A percentile compares a stretch with the other conserved stretches of the same genome.
Conservation (phyloP, 345 rosid genomes). For the Arabidopsis arenosa region DNA sequence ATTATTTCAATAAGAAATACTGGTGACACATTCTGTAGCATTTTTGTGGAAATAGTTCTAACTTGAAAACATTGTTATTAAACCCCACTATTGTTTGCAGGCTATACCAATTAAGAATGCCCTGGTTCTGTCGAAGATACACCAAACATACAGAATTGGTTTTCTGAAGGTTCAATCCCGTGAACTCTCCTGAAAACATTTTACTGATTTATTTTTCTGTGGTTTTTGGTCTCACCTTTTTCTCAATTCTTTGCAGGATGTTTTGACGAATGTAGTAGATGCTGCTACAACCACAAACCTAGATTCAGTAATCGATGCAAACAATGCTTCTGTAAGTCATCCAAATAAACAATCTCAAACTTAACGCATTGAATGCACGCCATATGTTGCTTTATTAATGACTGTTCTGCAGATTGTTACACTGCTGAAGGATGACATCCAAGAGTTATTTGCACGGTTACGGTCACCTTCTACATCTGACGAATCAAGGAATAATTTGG, state of each 20-base stretch:
- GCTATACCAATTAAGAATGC: constrained; percentile 79
- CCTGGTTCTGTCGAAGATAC: constrained; percentile 78
- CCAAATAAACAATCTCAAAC: constrained; percentile 16
- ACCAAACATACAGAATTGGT: constrained; percentile 85
- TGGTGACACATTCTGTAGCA: constrained; percentile 7
- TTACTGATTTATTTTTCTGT: constrained; percentile 17
- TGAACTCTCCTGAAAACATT: constrained; percentile 25
- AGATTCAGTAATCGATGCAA: constrained; percentile 70
- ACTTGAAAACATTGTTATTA: constrained; percentile 23
- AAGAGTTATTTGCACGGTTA: constrained; percentile 81
- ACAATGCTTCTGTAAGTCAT: constrained; percentile 77
- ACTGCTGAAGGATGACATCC: constrained; percentile 81
- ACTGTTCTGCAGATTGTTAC: constrained; percentile 70
- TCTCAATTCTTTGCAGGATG: constrained; percentile 64
- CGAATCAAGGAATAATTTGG: constrained; percentile 86
- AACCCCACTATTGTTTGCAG: constrained; percentile 48
- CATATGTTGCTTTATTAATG: constrained; percentile 19
- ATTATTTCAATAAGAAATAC: neutral
- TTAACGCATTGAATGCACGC: neutral
- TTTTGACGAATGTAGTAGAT: constrained; percentile 80
- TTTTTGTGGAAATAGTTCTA: neutral
- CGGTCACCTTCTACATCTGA: constrained; percentile 62
- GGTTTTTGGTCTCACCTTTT: constrained; percentile 11
- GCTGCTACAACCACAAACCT: constrained; percentile 69
- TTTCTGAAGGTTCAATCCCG: constrained; percentile 73